These are phyloP conservation scores for Candida loeiensis DNA, from an alignment of 805 yeast genomes.

Conservation along the genomic window DNA sequence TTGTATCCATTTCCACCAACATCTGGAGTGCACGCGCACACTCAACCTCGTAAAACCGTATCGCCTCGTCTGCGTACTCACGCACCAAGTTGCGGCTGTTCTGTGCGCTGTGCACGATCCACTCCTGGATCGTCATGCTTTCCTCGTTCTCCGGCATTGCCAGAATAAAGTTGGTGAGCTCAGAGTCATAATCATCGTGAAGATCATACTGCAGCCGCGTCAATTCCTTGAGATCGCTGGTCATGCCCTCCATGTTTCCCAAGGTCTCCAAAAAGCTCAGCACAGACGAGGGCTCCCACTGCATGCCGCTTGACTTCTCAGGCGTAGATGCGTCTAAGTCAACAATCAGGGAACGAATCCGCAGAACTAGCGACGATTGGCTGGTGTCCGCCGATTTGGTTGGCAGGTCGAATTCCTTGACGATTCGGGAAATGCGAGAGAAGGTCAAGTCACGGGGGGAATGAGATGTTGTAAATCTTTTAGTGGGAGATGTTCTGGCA, in stretches of 20 bases:
- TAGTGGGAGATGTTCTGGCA: background rate
- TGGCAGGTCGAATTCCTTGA: conserved; percentile 1
- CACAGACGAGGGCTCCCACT: conserved; percentile 14
- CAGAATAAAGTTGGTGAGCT: conserved; percentile 57
- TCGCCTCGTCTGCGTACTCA: conserved; percentile 45
- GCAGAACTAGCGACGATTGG: background rate
- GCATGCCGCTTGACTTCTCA: background rate
- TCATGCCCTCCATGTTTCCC: conserved; percentile 31
- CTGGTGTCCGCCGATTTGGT: background rate
- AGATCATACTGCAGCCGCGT: conserved; percentile 39
- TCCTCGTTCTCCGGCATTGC: conserved; percentile 70
- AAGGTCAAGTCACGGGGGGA: background rate
- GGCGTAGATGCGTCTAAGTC: background rate
- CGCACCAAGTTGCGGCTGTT: conserved; percentile 49
- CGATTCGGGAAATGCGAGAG: background rate
- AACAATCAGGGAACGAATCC: background rate
- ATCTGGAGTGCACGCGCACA: conserved; percentile 47
- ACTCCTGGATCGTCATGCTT: conserved; percentile 64
- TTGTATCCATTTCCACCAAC: conserved; percentile 33
- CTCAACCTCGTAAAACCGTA: conserved; percentile 46
- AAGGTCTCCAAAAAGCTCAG: conserved; percentile 15
- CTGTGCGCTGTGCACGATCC: conserved; percentile 58
- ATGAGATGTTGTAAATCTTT: background rate
- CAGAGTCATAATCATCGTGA: conserved; percentile 64
- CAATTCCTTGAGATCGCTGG: conserved; percentile 31